phyloP scores from a whole-genome alignment of 148 eudicot species.

The Vaccinium darrowii region DNA sequence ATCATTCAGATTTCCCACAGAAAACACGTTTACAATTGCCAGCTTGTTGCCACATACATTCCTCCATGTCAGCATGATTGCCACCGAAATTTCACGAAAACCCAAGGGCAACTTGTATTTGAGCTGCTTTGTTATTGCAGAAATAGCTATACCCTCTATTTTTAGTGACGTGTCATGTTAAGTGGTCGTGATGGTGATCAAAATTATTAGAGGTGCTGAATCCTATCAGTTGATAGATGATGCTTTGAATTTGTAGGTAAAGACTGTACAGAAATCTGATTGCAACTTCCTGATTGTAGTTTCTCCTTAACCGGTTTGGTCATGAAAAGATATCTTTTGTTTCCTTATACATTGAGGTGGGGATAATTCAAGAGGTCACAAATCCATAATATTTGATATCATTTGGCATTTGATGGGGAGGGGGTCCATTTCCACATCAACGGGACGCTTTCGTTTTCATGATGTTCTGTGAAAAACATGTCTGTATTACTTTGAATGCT shows the following conservation, averaged over 20 bases:
- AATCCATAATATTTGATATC: neutral
- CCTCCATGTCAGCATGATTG: conserved; percentile 10
- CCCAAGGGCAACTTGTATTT: neutral
- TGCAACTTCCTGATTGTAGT: conserved; percentile 4
- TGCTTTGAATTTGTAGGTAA: neutral
- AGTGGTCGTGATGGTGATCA: neutral
- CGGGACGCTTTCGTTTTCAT: neutral
- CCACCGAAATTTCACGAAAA: neutral
- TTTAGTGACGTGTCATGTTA: neutral
- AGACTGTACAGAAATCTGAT: neutral
- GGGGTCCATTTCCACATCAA: neutral
- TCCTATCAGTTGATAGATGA: neutral
- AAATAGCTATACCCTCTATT: neutral
- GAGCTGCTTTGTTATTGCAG: neutral
- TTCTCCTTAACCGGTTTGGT: neutral
- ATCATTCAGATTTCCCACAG: neutral
- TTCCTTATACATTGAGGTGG: neutral
- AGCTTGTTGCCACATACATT: conserved; percentile 1
- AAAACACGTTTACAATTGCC: neutral
- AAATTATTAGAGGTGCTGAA: neutral
- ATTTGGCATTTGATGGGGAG: neutral
- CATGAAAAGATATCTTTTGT: neutral
- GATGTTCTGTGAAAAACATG: neutral
- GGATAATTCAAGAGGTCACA: neutral
- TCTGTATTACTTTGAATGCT: neutral